Percentiles rank a stretch among this genome's conserved stretches.
phyloP scores from a whole-genome alignment of 371 early-diverging fungal species.

The Edhazardia aedis region DNA sequence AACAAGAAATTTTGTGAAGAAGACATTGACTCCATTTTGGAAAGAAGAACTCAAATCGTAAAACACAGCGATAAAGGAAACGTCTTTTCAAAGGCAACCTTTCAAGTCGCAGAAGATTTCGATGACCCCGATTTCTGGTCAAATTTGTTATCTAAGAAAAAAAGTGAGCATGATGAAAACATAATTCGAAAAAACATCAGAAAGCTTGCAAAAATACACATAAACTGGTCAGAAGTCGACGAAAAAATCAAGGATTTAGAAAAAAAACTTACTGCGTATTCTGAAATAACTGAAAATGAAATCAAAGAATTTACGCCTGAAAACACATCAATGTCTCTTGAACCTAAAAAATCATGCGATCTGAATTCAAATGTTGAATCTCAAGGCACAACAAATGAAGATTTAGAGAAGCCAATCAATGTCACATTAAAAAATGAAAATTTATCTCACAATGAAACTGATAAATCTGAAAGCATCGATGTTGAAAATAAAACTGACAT shows the following conservation, averaged over 20 bases:
- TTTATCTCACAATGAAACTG: no score
- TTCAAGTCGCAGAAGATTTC: slow-evolving; percentile 56
- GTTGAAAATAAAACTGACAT: no score
- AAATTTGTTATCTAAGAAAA: slow-evolving; percentile 54
- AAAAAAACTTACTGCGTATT: neutral
- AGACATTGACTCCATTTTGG: slow-evolving; percentile 77
- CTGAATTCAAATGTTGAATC: no score
- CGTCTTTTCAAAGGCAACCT: slow-evolving; percentile 74
- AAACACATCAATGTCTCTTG: no score
- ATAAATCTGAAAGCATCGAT: no score
- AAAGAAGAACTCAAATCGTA: slow-evolving; percentile 64
- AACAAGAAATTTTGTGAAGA: slow-evolving; percentile 61
- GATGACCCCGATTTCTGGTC: slow-evolving; percentile 91
- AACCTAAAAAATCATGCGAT: no score
- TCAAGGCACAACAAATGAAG: no score
- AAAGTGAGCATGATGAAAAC: slow-evolving; percentile 39
- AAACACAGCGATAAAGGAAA: slow-evolving; percentile 52
- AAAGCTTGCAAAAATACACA: slow-evolving; percentile 35
- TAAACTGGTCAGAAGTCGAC: neutral
- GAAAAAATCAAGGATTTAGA: neutral
- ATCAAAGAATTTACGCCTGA: no score
- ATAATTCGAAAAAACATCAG: slow-evolving; percentile 37
- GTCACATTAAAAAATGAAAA: no score
- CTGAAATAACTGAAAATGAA: neutral
- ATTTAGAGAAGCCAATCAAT: no score